phyloP scores from a whole-genome alignment of 768 basidiomycete genomes.

The Russula foetens region DNA sequence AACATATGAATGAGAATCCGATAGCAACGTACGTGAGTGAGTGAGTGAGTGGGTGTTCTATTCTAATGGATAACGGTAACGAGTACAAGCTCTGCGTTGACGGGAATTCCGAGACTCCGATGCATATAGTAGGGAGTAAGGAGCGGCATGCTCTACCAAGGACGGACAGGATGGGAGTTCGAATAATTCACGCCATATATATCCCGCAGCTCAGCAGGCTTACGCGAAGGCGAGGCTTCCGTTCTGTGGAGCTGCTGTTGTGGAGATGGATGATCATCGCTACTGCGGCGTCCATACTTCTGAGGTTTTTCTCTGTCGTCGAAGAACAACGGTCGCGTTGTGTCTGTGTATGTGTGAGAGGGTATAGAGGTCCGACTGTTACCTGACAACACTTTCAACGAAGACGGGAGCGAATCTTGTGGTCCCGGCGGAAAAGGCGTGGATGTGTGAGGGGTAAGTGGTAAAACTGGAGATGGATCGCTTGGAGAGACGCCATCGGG shows the following conservation, averaged over 20 bases:
- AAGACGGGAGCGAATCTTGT: neutral
- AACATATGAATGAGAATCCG: neutral
- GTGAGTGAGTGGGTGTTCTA: neutral
- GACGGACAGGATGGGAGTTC: slow-evolving; percentile 17
- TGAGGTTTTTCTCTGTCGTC: slow-evolving; percentile 5
- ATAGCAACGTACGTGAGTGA: neutral
- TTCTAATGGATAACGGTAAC: neutral
- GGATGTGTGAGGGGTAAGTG: slow-evolving; percentile 10
- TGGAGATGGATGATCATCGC: neutral
- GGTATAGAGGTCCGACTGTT: slow-evolving; percentile 1
- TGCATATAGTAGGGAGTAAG: neutral
- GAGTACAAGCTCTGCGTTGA: neutral
- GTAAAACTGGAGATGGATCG: slow-evolving; percentile 19
- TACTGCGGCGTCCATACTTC: neutral
- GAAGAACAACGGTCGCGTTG: neutral
- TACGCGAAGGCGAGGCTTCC: neutral
- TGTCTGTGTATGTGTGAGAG: slow-evolving; percentile 3
- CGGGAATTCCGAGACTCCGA: neutral
- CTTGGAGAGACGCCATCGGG: slow-evolving; percentile 16
- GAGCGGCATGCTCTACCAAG: slow-evolving; percentile 12
- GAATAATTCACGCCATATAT: slow-evolving; percentile 4
- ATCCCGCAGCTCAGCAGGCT: slow-evolving; percentile 2
- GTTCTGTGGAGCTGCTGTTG: neutral
- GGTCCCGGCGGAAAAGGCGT: slow-evolving; percentile 6
- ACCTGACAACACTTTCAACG: neutral